phyloP scores from a whole-genome alignment of 164 flowering plant species.

The Buxus sempervirens region DNA sequence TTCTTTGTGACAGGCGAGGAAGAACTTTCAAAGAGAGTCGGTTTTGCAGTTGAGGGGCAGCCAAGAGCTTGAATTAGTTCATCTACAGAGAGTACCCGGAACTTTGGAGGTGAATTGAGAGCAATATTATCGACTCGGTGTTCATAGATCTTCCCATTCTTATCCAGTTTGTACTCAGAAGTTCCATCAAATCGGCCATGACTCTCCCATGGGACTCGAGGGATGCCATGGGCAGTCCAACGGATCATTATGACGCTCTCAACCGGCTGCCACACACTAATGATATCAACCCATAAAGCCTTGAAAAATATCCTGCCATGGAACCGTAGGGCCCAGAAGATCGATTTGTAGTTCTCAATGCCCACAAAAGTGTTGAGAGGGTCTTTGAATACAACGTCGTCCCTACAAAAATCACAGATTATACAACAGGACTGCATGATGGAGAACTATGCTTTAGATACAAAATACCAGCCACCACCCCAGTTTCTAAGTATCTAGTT shows the following conservation, averaged over 20 bases:
- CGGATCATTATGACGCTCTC: constrained; percentile 70
- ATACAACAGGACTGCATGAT: not conserved
- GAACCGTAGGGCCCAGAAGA: constrained; percentile 75
- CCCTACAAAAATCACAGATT: constrained; percentile 37
- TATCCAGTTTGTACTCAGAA: constrained; percentile 80
- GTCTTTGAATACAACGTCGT: constrained; percentile 79
- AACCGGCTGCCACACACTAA: constrained; percentile 75
- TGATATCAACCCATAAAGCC: constrained; percentile 63
- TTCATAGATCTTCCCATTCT: constrained; percentile 76
- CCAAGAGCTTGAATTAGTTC: constrained; percentile 57
- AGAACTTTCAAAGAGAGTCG: constrained; percentile 63
- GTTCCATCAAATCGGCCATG: constrained; percentile 79
- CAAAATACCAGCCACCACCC: not conserved
- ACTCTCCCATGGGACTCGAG: constrained; percentile 82
- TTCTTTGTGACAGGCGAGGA: constrained; percentile 19
- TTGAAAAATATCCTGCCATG: constrained; percentile 70
- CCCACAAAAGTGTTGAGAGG: constrained; percentile 77
- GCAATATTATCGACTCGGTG: constrained; percentile 80
- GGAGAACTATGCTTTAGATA: not conserved
- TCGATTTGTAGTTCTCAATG: constrained; percentile 75
- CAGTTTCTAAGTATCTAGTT: not conserved
- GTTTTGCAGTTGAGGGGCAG: constrained; percentile 70
- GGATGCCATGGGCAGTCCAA: constrained; percentile 76
- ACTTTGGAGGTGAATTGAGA: constrained; percentile 65
- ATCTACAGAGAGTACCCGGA: constrained; percentile 48